These are phyloP conservation scores for Byssothecium circinans DNA, from an alignment of 2,329 filamentous ascomycete species.

Conservation along the genomic window DNA sequence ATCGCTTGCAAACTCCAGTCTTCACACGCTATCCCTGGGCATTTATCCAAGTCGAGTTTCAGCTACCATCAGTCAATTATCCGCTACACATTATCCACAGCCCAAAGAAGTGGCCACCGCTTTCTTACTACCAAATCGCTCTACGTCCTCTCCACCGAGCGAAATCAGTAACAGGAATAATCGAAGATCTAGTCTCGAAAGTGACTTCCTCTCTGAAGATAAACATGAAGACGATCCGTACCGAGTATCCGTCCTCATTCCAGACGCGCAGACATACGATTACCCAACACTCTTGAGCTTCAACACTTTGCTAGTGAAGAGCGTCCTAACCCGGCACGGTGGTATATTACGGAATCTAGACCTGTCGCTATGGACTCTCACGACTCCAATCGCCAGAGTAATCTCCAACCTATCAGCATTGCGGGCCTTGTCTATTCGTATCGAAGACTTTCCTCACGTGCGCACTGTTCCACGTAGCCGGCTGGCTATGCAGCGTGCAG, in stretches of 20 bases:
- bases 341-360: slow-evolving; percentile 29
- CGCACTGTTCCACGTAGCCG: slow-evolving; percentile 14
- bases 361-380: slow-evolving; percentile 33
- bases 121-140: slow-evolving; percentile 2
- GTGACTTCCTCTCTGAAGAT: slow-evolving; percentile 2
- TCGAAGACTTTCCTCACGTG: slow-evolving; percentile 23
- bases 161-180: neutral
- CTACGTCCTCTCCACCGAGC: neutral
- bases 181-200: slow-evolving; percentile 1
- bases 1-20: slow-evolving; percentile 31
- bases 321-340: slow-evolving; percentile 29
- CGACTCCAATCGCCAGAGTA: slow-evolving; percentile 23
- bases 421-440: slow-evolving; percentile 23
- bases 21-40: slow-evolving; percentile 72
- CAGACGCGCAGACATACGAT: slow-evolving; percentile 20
- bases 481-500: slow-evolving; percentile 10
- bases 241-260: slow-evolving; percentile 23
- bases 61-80: slow-evolving; percentile 69
- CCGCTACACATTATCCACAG: slow-evolving; percentile 12
- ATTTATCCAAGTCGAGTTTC: slow-evolving; percentile 75
- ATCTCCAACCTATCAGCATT: slow-evolving; percentile 24
- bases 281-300: slow-evolving; percentile 28
- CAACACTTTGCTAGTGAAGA: slow-evolving; percentile 30
- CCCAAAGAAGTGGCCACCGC: slow-evolving; percentile 7
- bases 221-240: slow-evolving; percentile 12